Evolutionary conservation across 2,329 filamentous ascomycete species (phyloP).

Genomic region (Colletotrichum caudatum): DNA sequence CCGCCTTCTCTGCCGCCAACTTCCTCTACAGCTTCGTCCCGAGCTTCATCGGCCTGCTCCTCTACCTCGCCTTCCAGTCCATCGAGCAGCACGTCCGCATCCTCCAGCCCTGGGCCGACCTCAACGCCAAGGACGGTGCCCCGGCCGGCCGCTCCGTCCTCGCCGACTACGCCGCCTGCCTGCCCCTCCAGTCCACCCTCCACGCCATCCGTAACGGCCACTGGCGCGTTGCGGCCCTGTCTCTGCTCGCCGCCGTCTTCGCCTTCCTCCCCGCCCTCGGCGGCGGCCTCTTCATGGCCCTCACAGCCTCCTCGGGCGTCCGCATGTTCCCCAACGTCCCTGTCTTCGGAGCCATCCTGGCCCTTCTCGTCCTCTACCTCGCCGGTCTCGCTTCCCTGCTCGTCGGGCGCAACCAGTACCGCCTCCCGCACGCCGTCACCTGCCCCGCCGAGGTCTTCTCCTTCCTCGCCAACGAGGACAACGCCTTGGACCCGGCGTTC

Average conservation of each 20-base stretch:
- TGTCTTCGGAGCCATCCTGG: constrained; percentile 79
- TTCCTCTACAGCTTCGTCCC: constrained; percentile 88
- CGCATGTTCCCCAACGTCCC: constrained; percentile 80
- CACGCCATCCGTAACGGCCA: constrained; percentile 71
- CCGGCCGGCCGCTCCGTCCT: constrained; percentile 74
- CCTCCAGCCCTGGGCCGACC: constrained; percentile 76
- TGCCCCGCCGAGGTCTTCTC: constrained; percentile 82
- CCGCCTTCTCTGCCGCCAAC: constrained; percentile 85
- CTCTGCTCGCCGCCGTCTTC: constrained; percentile 69
- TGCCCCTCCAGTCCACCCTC: constrained; percentile 70
- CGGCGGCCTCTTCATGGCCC: constrained; percentile 79
- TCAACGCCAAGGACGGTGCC: constrained; percentile 68
- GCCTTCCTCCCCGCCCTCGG: constrained; percentile 74
- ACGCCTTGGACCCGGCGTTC: constrained; percentile 80
- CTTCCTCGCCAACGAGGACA: constrained; percentile 79
- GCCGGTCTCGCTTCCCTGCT: constrained; percentile 72
- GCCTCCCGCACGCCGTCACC: constrained; percentile 79
- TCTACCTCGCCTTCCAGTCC: constrained; percentile 75
- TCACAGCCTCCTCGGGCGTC: constrained; percentile 65
- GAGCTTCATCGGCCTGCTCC: constrained; percentile 72
- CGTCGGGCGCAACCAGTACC: constrained; percentile 69
- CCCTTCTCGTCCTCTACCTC: constrained; percentile 77
- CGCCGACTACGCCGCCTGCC: constrained; percentile 76
- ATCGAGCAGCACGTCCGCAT: constrained; percentile 75
- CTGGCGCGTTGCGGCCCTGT: constrained; percentile 73